Evolutionary conservation across 2,329 filamentous ascomycete genomes (phyloP).

Genomic region (Penicillium vulpinum): DNA sequence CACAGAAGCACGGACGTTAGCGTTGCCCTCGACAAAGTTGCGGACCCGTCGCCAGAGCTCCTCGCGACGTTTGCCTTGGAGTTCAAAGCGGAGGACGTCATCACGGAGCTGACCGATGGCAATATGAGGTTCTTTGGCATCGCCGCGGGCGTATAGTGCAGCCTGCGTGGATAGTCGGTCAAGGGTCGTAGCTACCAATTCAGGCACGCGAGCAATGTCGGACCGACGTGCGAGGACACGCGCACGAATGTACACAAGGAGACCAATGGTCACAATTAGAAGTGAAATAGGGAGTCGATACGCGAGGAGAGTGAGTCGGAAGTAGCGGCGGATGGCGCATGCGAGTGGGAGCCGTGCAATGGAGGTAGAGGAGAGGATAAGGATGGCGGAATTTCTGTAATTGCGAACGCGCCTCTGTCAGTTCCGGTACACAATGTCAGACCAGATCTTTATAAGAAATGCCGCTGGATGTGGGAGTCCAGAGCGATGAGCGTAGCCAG

Average conservation of each 20-base stretch:
- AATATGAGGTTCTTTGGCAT: conserved; percentile 73
- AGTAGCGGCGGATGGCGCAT: conserved; percentile 49
- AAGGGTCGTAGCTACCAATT: conserved; percentile 79
- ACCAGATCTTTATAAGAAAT: conserved; percentile 32
- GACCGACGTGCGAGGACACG: conserved; percentile 63
- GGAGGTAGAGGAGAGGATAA: conserved; percentile 78
- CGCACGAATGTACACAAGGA: conserved; percentile 63
- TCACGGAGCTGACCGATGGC: conserved; percentile 87
- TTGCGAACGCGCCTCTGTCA: conserved; percentile 78
- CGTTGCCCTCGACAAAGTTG: conserved; percentile 86
- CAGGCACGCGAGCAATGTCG: conserved; percentile 72
- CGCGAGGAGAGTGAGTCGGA: conserved; percentile 51
- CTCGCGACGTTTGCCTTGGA: conserved; percentile 73
- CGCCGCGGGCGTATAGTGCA: conserved; percentile 68
- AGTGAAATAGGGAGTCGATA: conserved; percentile 53
- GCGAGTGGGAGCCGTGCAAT: conserved; percentile 86
- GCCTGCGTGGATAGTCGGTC: conserved; percentile 82
- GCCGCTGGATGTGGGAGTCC: conserved; percentile 17
- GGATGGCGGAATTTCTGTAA: conserved; percentile 70
- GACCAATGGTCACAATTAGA: conserved; percentile 48
- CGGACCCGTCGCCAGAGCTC: conserved; percentile 81
- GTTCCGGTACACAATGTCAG: conserved; percentile 61
- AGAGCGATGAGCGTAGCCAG: conserved; percentile 22
- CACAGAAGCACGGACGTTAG: conserved; percentile 80
- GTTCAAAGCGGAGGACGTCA: conserved; percentile 80